Percentiles rank a stretch among this genome's conserved stretches.
Evolutionary conservation across 2,329 filamentous ascomycete genomes (phyloP).

Genomic region (Bipolaris victoriae): DNA sequence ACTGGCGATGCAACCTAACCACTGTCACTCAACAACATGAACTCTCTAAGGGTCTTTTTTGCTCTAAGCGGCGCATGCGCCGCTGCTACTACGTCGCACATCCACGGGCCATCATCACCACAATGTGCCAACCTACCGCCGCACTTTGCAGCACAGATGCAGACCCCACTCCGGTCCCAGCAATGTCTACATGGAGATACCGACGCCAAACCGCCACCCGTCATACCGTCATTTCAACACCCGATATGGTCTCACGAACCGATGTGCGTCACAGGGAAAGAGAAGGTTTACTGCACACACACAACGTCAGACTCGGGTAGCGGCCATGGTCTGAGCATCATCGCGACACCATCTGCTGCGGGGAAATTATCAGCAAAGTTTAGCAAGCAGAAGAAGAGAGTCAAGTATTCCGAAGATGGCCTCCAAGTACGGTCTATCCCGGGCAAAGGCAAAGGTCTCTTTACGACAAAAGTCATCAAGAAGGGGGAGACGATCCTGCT

Average conservation of each 20-base stretch:
- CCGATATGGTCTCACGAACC: conserved; percentile 23
- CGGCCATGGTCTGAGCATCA: conserved; percentile 28
- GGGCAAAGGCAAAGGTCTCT: conserved; percentile 33
- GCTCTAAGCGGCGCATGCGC: conserved; percentile 12
- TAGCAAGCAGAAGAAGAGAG: conserved; percentile 2
- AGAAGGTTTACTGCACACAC: conserved; percentile 27
- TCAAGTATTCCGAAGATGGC: neutral
- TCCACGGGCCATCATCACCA: conserved; percentile 4
- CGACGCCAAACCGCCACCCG: neutral
- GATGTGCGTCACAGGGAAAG: conserved; percentile 18
- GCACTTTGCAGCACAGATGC: conserved; percentile 15
- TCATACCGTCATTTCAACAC: conserved; percentile 5
- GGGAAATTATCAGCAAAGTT: conserved; percentile 21
- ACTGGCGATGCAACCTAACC: conserved; percentile 3
- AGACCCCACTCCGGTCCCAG: conserved; percentile 16
- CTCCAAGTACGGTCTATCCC: conserved; percentile 26
- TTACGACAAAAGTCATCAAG: conserved; percentile 21
- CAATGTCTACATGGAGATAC: conserved; percentile 10
- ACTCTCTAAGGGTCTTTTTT: conserved; percentile 7
- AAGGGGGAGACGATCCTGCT: conserved; percentile 28
- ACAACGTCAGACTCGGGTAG: conserved; percentile 21
- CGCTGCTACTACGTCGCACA: conserved; percentile 1
- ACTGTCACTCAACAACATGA: conserved; percentile 18
- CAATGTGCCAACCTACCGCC: conserved; percentile 19
- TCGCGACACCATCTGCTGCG: conserved; percentile 26